phyloP scores from a whole-genome alignment of 1,139 yeast species.

The Torulaspora pretoriensis region DNA sequence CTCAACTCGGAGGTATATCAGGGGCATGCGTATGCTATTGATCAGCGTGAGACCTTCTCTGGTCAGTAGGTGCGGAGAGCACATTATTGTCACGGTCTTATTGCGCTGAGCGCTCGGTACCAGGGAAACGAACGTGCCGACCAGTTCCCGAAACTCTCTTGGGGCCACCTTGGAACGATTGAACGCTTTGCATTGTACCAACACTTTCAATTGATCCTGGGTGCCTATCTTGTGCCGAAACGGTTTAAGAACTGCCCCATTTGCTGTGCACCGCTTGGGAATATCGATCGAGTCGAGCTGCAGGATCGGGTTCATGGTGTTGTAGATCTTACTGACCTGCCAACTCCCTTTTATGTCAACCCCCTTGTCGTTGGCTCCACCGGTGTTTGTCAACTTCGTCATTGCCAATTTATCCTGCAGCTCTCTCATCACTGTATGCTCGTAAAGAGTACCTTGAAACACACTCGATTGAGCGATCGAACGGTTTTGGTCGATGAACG shows the following conservation, averaged over 20 bases:
- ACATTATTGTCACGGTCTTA: slow-evolving; percentile 42
- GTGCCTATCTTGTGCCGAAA: slow-evolving; percentile 16
- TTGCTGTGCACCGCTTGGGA: slow-evolving; percentile 35
- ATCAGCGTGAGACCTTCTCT: slow-evolving; percentile 54
- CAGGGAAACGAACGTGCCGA: slow-evolving; percentile 51
- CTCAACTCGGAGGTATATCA: slow-evolving; percentile 47
- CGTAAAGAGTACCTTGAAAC: slow-evolving; percentile 69
- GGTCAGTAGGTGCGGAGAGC: slow-evolving; percentile 60
- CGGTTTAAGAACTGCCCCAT: slow-evolving; percentile 34
- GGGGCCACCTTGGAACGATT: slow-evolving; percentile 48
- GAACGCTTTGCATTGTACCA: slow-evolving; percentile 58
- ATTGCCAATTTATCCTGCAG: slow-evolving; percentile 43
- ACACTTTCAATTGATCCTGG: slow-evolving; percentile 27
- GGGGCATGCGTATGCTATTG: slow-evolving; percentile 51
- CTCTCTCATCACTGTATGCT: slow-evolving; percentile 50
- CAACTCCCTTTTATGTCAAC: slow-evolving; percentile 63
- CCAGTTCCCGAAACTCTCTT: slow-evolving; percentile 51
- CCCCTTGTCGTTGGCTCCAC: slow-evolving; percentile 74
- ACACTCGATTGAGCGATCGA: slow-evolving; percentile 42
- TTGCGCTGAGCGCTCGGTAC: slow-evolving; percentile 36
- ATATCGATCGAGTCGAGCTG: slow-evolving; percentile 30
- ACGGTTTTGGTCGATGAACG: slow-evolving; percentile 23
- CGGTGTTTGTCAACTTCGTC: slow-evolving; percentile 42
- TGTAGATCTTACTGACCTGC: slow-evolving; percentile 40
- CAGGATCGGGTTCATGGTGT: slow-evolving; percentile 32